A percentile compares a stretch with the other conserved stretches of the same genome.
Evolutionary conservation across 106 monocot genomes (phyloP).

Genomic region (Gastrodia elata): DNA sequence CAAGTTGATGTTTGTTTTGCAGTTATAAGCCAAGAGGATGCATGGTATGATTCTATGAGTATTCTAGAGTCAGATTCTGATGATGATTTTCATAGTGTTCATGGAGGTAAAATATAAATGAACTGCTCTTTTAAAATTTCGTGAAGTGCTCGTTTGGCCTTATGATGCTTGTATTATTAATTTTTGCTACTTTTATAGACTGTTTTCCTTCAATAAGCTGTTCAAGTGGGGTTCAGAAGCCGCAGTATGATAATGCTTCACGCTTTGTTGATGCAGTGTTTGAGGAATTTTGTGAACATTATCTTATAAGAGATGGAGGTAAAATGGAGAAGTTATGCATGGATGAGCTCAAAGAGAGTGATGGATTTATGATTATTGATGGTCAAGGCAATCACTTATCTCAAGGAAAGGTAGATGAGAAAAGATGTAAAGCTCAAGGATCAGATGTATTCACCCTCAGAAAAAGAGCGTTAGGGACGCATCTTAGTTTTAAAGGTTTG

Average conservation of each 20-base stretch:
- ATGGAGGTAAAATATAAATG: constrained; percentile 30
- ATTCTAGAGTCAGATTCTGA: constrained; percentile 43
- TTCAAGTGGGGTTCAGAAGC: constrained; percentile 15
- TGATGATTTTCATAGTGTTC: constrained; percentile 49
- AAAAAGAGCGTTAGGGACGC: constrained; percentile 15
- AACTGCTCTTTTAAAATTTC: background rate
- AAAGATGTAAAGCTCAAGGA: constrained; percentile 10
- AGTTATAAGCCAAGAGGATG: constrained; percentile 48
- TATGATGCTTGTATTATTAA: background rate
- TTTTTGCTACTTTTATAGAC: constrained; percentile 27
- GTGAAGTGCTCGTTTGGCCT: background rate
- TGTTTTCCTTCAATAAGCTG: constrained; percentile 31
- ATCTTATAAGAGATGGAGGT: constrained; percentile 17
- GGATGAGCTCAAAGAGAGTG: background rate
- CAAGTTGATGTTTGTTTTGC: background rate
- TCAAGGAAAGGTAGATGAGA: constrained; percentile 23
- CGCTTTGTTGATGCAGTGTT: constrained; percentile 25
- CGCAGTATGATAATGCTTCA: constrained; percentile 24
- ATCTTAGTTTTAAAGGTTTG: constrained; percentile 21
- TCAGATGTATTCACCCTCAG: constrained; percentile 3
- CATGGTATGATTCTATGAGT: constrained; percentile 54
- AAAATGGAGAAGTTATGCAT: constrained; percentile 7
- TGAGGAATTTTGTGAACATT: constrained; percentile 14
- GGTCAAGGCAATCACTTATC: constrained; percentile 18
- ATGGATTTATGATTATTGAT: constrained; percentile 4